Base-by-base conservation (phyloP, 139 green algal species). In the Chlorella sorokiniana region DNA sequence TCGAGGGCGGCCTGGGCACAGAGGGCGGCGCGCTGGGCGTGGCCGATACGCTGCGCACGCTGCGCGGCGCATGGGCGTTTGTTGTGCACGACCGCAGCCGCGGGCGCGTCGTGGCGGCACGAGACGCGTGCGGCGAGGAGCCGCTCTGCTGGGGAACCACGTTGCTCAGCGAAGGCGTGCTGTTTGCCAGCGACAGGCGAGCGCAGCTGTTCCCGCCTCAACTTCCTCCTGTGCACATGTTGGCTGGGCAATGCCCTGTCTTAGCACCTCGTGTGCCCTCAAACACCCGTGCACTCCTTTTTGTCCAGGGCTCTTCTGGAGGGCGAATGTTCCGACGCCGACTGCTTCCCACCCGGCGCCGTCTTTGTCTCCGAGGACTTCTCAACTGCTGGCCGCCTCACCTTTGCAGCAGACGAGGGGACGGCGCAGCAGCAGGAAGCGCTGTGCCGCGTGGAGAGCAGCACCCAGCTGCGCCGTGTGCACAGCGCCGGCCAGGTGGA, bases 171-270 rank as follows among this genome's bases (percentile, higher is more conserved):
- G 74, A 81, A 29, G 74, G 74, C 4, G 35, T 81, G 29, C 61
- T 81, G 74, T 81, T 81, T 71, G 74, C 74, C 40, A 81, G 74
- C 54, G 59, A 71, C 38, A 81, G 27, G 73, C 56, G 56, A 67
- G 71, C 20, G 42, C n/a, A n/a, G n/a, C n/a, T n/a, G n/a, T n/a
- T n/a, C n/a, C n/a, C n/a, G n/a, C n/a, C n/a, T n/a, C n/a, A n/a
- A n/a, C n/a, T n/a, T n/a, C n/a, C n/a, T n/a, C n/a, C n/a, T n/a
- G n/a, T n/a, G n/a, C n/a, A n/a, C n/a, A n/a, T n/a, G n/a, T n/a
- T n/a, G n/a, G n/a, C n/a, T n/a, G n/a, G n/a, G n/a, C n/a, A n/a
- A n/a, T 48, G 33, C 16, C 65, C 25, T 27, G 38, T 37, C 27
- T 11, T 42, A 27, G 27, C 52, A 3, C 7, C 52, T 20, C 33